These are phyloP conservation scores for Acephala macrosclerotiorum DNA, from an alignment of 2,329 filamentous ascomycete species.

Conservation along the genomic window DNA sequence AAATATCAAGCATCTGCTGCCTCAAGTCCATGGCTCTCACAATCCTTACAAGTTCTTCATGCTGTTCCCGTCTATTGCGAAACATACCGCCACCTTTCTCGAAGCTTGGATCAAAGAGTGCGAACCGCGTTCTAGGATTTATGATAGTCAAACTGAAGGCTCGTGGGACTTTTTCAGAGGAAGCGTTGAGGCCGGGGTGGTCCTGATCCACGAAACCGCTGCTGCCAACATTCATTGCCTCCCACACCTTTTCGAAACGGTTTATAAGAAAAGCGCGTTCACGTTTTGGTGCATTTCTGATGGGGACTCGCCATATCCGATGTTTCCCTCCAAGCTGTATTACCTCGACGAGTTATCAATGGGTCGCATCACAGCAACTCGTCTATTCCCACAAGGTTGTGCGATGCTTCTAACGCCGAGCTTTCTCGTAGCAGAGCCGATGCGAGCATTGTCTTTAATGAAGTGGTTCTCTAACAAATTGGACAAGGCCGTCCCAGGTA, in stretches of 20 bases:
- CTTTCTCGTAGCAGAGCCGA: conserved; percentile 56
- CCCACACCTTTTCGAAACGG: conserved; percentile 26
- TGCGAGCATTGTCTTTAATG: conserved; percentile 48
- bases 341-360: conserved; percentile 34
- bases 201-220: conserved; percentile 42
- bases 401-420: conserved; percentile 58
- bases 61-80: conserved; percentile 53
- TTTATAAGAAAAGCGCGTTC: conserved; percentile 16
- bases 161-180: conserved; percentile 56
- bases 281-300: conserved; percentile 41
- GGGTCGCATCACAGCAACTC: conserved; percentile 47
- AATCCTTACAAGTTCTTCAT: conserved; percentile 53
- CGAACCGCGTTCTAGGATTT: conserved; percentile 52
- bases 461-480: conserved; percentile 48
- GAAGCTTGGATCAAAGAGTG: conserved; percentile 53
- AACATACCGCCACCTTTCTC: conserved; percentile 48
- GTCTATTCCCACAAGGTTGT: conserved; percentile 54
- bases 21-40: neutral
- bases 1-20: conserved; percentile 31
- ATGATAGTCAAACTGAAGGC: conserved; percentile 50
- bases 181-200: conserved; percentile 28
- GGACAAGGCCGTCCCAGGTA: conserved; percentile 26
- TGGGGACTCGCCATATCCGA: conserved; percentile 32
- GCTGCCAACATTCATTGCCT: conserved; percentile 30
- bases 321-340: conserved; percentile 39